A percentile compares a stretch with the other conserved stretches of the same genome.
phyloP scores from a whole-genome alignment of 75 land plant species.

The Ceratopteris richardii region DNA sequence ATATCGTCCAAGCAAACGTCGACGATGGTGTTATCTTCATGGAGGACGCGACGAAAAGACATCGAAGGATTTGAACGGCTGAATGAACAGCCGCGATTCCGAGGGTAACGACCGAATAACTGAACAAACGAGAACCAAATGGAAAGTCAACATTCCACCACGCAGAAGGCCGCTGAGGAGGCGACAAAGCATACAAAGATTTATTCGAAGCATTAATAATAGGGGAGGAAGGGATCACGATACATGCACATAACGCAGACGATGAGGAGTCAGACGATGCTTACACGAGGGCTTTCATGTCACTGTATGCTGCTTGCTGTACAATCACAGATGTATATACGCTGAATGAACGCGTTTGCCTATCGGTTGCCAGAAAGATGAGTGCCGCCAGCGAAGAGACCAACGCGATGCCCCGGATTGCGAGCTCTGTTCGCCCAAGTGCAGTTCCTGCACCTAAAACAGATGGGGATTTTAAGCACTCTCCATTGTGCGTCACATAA shows the following conservation, averaged over 20 bases:
- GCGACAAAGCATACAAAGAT: no score
- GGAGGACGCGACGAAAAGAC: not conserved
- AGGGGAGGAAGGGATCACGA: no score
- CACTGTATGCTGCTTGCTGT: not conserved
- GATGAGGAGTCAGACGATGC: not conserved
- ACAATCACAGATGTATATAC: not conserved
- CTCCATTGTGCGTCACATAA: no score
- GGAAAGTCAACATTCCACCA: no score
- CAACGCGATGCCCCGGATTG: not conserved
- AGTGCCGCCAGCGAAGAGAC: not conserved
- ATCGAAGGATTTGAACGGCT: not conserved
- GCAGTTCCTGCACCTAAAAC: not conserved
- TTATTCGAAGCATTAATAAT: not conserved
- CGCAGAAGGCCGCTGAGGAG: no score
- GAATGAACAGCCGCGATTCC: not conserved
- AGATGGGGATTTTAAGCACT: no score
- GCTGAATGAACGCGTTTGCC: not conserved
- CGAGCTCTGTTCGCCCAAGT: not conserved
- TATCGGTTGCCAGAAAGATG: not conserved
- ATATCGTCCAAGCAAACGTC: not conserved
- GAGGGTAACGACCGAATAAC: not conserved
- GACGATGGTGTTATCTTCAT: not conserved
- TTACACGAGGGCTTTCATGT: constrained; percentile 7
- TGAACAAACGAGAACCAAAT: no score
- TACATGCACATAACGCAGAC: no score